Evolutionary conservation across 805 yeast species (phyloP).

Genomic region (Myxozyma udenii): DNA sequence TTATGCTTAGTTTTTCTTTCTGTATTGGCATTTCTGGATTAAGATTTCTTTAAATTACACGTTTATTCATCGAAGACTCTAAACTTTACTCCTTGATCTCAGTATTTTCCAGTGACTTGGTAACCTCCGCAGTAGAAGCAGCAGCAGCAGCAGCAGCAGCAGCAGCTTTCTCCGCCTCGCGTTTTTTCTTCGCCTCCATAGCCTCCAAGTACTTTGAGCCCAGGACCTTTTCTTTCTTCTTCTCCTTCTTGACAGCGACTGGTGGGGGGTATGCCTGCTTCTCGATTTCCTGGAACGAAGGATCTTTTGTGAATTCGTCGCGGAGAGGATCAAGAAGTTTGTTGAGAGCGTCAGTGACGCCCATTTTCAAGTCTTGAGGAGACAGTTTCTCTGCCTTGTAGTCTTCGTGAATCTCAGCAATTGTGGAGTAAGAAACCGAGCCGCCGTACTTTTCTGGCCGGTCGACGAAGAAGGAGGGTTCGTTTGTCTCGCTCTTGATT

Average conservation of each 20-base stretch:
- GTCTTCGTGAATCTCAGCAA: conserved; percentile 68
- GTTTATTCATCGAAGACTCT: neutral
- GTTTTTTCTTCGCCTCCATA: conserved; percentile 18
- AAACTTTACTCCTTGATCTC: neutral
- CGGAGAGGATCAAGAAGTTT: conserved; percentile 79
- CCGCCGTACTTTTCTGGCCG: conserved; percentile 99
- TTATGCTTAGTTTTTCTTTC: no score
- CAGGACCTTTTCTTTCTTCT: conserved; percentile 72
- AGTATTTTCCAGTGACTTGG: neutral
- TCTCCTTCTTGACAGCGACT: conserved; percentile 60
- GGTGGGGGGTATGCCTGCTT: conserved; percentile 82
- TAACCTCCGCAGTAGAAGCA: conserved; percentile 1
- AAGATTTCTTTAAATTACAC: neutral
- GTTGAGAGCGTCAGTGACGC: conserved; percentile 84
- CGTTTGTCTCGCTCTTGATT: conserved; percentile 40
- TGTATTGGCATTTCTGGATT: neutral
- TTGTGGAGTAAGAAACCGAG: conserved; percentile 64
- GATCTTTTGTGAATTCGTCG: conserved; percentile 56
- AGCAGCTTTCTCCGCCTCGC: conserved; percentile 27
- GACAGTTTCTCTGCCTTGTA: conserved; percentile 71
- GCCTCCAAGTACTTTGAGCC: conserved; percentile 81
- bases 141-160: conserved; percentile 36
- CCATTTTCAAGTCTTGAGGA: conserved; percentile 91
- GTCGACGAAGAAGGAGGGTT: conserved; percentile 64
- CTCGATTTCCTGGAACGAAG: conserved; percentile 73